phyloP scores from a whole-genome alignment of 169 alveolate genomes.

The Eimeria necatrix region DNA sequence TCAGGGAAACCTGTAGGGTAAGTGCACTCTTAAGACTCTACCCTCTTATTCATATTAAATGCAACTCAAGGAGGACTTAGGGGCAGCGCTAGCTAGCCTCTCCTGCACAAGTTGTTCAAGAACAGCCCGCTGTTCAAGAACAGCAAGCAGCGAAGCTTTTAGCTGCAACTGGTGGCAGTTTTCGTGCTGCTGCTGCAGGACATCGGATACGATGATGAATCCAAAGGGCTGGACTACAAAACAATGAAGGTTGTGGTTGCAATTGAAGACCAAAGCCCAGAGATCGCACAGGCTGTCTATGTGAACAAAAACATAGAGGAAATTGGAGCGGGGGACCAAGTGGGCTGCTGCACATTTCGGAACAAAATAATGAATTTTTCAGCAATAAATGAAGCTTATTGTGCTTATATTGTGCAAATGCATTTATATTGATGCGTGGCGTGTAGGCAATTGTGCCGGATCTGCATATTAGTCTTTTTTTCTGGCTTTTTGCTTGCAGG shows the following conservation, averaged over 20 bases:
- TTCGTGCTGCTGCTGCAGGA: conserved; percentile 82
- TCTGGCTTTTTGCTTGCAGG: conserved; percentile 95
- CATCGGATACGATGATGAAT: conserved; percentile 94
- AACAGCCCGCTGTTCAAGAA: too few relatives aligned
- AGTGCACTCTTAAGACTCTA: not conserved
- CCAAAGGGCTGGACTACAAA: conserved; percentile 97
- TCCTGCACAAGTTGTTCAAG: too few relatives aligned
- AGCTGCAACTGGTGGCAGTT: not conserved
- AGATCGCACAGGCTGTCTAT: conserved; percentile 98
- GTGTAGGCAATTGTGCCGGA: not conserved
- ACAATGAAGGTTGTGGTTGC: conserved; percentile 96
- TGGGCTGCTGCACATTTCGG: not conserved
- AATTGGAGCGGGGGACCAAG: conserved; percentile 92
- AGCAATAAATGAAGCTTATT: too few relatives aligned
- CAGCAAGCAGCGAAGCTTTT: too few relatives aligned
- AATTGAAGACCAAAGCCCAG: conserved; percentile 96
- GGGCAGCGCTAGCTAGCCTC: too few relatives aligned
- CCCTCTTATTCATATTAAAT: too few relatives aligned
- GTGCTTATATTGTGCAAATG: not conserved
- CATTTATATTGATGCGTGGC: not conserved
- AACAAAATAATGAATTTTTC: not conserved
- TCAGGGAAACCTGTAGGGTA: conserved; percentile 94
- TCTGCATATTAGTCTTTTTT: not conserved
- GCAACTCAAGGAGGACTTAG: too few relatives aligned
- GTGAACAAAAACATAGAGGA: conserved; percentile 94